Conservation (phyloP, 2,329 filamentous ascomycete species). For the Neofusicoccum sp. region DNA sequence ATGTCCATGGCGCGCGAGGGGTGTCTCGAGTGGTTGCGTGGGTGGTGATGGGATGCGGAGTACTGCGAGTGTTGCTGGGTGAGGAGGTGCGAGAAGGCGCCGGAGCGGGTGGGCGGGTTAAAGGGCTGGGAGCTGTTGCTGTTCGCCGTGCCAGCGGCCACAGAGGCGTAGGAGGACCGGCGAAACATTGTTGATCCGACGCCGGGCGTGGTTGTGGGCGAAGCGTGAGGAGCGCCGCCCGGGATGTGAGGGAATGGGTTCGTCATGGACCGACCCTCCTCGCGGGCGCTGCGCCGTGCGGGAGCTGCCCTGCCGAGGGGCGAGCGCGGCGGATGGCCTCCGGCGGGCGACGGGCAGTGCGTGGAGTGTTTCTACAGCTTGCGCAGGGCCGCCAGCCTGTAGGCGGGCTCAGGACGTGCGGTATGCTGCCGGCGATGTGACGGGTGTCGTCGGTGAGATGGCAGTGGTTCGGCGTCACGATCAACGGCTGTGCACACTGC, state of each 20-base stretch:
- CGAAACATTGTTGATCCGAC: conserved; percentile 34
- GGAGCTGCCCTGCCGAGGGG: not conserved
- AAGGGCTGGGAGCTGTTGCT: conserved; percentile 34
- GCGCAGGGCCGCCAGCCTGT: conserved; percentile 1
- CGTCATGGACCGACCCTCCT: conserved; percentile 16
- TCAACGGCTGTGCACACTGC: conserved; percentile 19
- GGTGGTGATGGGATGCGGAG: conserved; percentile 27
- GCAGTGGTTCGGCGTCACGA: conserved; percentile 8
- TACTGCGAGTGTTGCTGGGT: conserved; percentile 40
- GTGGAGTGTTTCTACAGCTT: not conserved
- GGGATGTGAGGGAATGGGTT: conserved; percentile 8
- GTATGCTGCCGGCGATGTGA: conserved; percentile 16
- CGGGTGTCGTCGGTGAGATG: conserved; percentile 14
- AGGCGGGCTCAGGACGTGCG: conserved; percentile 10
- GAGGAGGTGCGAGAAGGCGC: conserved; percentile 56
- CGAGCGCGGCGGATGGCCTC: not conserved
- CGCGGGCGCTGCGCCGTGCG: conserved; percentile 6
- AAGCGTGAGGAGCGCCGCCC: conserved; percentile 5
- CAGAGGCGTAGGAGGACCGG: conserved; percentile 62
- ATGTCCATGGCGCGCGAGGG: conserved; percentile 41
- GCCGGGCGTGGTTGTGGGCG: conserved; percentile 14
- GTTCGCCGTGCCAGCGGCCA: conserved; percentile 53
- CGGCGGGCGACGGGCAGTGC: not conserved
- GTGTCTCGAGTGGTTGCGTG: conserved; percentile 30
- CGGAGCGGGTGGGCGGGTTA: conserved; percentile 35